Evolutionary conservation across 805 yeast genomes (phyloP).

Genomic region (Schwanniomyces pseudopolymorphus): DNA sequence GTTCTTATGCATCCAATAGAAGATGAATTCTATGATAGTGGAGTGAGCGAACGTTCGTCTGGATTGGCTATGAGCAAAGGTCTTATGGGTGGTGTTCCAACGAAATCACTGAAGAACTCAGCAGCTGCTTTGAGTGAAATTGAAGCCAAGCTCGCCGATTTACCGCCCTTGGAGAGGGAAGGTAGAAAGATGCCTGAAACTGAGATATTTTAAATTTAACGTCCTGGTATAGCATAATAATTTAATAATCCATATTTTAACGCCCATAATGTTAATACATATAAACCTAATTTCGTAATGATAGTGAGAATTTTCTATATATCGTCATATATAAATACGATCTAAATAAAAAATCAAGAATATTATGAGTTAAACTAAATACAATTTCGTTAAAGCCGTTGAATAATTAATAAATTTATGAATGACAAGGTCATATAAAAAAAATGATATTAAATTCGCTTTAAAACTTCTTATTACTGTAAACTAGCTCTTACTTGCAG

Average conservation of each 20-base stretch:
- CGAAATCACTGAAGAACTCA: slow-evolving; percentile 32
- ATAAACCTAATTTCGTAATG: not conserved
- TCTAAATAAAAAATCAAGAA: not conserved
- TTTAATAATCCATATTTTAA: not conserved
- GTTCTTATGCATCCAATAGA: slow-evolving; percentile 86
- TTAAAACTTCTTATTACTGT: not conserved
- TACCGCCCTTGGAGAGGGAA: slow-evolving; percentile 39
- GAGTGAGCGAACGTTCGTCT: slow-evolving; percentile 67
- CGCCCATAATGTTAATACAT: not conserved
- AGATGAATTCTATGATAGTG: slow-evolving; percentile 83
- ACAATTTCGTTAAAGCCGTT: slow-evolving; percentile 2
- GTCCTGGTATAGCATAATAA: not conserved
- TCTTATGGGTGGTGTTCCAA: slow-evolving; percentile 87
- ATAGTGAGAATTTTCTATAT: not conserved
- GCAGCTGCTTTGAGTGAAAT: slow-evolving; percentile 13
- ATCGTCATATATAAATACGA: not conserved
- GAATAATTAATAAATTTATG: not conserved
- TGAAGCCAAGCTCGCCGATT: slow-evolving; percentile 22
- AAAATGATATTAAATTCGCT: not conserved
- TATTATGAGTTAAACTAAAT: slow-evolving; percentile 3
- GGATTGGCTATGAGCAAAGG: slow-evolving; percentile 89
- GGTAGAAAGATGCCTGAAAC: slow-evolving; percentile 23
- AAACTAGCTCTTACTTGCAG: slow-evolving; percentile 38
- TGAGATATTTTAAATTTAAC: not conserved
- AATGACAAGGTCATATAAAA: not conserved